Conservation (phyloP, 1,284 basidiomycete species). For the Trametes hirsuta region DNA sequence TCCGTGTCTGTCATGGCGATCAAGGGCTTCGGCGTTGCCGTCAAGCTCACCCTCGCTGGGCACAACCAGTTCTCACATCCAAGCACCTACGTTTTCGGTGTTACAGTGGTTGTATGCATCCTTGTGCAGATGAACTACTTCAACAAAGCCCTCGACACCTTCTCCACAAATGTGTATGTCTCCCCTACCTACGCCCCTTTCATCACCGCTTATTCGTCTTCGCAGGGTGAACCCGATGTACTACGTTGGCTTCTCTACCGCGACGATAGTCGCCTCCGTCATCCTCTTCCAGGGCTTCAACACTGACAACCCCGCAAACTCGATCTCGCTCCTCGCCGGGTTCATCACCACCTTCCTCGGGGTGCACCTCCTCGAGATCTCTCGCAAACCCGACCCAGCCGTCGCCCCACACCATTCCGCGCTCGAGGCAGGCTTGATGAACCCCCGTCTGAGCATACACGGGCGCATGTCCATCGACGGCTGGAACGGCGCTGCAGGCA, state of each 20-base stretch:
- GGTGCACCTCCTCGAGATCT: constrained; percentile 89
- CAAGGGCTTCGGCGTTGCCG: constrained; percentile 95
- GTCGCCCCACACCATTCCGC: constrained; percentile 52
- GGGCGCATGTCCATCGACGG: constrained; percentile 73
- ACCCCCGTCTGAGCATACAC: constrained; percentile 70
- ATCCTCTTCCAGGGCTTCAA: constrained; percentile 98
- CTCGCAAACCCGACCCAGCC: constrained; percentile 61
- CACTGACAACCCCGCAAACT: constrained; percentile 82
- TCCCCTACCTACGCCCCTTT: background rate
- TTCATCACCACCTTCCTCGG: constrained; percentile 92
- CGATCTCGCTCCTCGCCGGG: constrained; percentile 84
- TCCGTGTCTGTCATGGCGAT: constrained; percentile 92
- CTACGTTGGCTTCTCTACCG: constrained; percentile 98
- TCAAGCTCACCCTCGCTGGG: constrained; percentile 93
- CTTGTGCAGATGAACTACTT: constrained; percentile 99
- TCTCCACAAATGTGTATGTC: constrained; percentile 95
- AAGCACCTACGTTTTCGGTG: constrained; percentile 93
- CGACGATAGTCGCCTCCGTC: constrained; percentile 92
- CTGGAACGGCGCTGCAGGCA: constrained; percentile 55
- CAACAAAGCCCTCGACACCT: constrained; percentile 97
- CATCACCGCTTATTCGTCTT: background rate
- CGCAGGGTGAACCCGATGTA: constrained; percentile 96
- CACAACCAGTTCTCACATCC: constrained; percentile 96
- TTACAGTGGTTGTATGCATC: constrained; percentile 87
- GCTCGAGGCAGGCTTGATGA: constrained; percentile 78